These are phyloP conservation scores for Neurospora sp. DNA, from an alignment of 2,329 filamentous ascomycete genomes.

Conservation along the genomic window DNA sequence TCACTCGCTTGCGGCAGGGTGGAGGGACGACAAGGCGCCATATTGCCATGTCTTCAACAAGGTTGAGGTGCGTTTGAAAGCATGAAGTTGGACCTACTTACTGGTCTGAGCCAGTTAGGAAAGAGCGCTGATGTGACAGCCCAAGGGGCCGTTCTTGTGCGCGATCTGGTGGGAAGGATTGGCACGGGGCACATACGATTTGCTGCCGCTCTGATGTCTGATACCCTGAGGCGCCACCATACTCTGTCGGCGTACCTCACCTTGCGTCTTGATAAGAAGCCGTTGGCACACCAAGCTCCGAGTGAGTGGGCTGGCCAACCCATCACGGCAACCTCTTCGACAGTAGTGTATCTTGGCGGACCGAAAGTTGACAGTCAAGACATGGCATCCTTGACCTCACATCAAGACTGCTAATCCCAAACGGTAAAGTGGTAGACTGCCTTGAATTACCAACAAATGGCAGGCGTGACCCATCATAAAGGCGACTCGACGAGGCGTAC, in stretches of 20 bases:
- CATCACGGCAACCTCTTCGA: not conserved
- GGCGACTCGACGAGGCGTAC: not conserved
- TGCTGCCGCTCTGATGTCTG: not conserved
- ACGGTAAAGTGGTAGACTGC: not conserved
- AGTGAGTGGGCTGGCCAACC: not conserved
- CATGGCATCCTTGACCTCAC: not conserved
- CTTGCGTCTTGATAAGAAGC: not conserved
- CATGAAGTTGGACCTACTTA: not conserved
- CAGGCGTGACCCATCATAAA: not conserved
- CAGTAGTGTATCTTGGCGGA: not conserved
- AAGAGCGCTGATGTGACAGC: not conserved
- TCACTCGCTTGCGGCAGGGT: not conserved
- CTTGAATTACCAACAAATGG: not conserved
- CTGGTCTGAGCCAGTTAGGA: not conserved
- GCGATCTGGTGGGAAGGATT: not conserved
- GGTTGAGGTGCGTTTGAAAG: not conserved
- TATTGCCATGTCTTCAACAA: not conserved
- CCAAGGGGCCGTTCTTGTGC: not conserved
- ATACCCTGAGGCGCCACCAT: not conserved
- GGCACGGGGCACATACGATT: not conserved
- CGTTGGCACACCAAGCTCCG: not conserved
- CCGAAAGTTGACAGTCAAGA: not conserved
- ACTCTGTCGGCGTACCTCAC: not conserved
- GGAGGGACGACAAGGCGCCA: not conserved
- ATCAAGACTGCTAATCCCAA: not conserved